phyloP scores from a whole-genome alignment of 768 basidiomycete genomes.

The Calocybe indica region DNA sequence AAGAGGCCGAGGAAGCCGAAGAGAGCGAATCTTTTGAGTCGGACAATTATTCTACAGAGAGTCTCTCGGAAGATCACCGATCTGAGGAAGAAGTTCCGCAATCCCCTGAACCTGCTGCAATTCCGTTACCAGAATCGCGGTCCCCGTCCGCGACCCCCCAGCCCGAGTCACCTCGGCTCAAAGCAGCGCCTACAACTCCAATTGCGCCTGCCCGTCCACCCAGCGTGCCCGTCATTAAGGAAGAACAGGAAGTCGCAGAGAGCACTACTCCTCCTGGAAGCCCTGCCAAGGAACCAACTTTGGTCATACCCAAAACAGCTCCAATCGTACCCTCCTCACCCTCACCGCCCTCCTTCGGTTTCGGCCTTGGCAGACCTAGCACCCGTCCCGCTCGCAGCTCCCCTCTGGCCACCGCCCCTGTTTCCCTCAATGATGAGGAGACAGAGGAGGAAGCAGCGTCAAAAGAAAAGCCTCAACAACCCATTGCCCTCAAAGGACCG shows the following conservation, averaged over 20 bases:
- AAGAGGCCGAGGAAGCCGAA: constrained; percentile 8
- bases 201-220: constrained; percentile 16
- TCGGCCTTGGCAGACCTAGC: constrained; percentile 52
- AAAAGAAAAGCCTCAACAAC: constrained; percentile 34
- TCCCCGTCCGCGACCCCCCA: constrained; percentile 59
- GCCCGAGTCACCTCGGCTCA: constrained; percentile 39
- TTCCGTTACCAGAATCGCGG: constrained; percentile 36
- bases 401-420: constrained; percentile 56
- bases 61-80: constrained; percentile 10
- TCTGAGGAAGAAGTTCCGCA: constrained; percentile 18
- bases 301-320: constrained; percentile 17
- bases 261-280: constrained; percentile 64
- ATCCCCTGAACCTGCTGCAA: constrained; percentile 24
- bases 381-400: constrained; percentile 72
- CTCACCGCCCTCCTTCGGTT: constrained; percentile 30
- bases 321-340: constrained; percentile 25
- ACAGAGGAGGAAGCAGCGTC: constrained; percentile 20
- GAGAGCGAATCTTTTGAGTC: constrained; percentile 8
- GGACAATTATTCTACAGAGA: constrained; percentile 2
- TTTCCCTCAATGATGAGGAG: constrained; percentile 37
- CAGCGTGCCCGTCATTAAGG: constrained; percentile 20
- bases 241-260: constrained; percentile 19
- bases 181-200: constrained; percentile 23
- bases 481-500: constrained; percentile 20
- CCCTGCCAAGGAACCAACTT: constrained; percentile 38